phyloP scores from a whole-genome alignment of 345 rosid genomes.

The Sonneratia alba region DNA sequence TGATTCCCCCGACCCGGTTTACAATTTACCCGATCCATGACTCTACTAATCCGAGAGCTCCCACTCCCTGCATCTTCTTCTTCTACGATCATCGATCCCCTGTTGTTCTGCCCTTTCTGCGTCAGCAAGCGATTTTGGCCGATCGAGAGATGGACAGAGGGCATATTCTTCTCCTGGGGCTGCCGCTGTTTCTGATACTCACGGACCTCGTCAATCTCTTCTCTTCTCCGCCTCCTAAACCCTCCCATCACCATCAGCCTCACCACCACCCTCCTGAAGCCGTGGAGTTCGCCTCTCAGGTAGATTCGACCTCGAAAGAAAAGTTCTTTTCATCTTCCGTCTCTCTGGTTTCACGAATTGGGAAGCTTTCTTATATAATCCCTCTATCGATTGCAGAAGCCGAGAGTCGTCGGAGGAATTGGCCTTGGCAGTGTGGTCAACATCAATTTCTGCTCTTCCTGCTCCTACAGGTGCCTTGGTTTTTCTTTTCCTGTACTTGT shows the following conservation, averaged over 20 bases:
- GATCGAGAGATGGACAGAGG: constrained; percentile 35
- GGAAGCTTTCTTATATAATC: neutral
- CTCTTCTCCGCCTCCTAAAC: constrained; percentile 52
- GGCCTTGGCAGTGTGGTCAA: constrained; percentile 60
- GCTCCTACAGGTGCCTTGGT: constrained; percentile 54
- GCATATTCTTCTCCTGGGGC: constrained; percentile 43
- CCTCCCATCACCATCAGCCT: constrained; percentile 27
- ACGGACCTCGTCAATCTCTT: constrained; percentile 56
- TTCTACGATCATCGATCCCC: neutral
- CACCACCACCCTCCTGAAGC: constrained; percentile 29
- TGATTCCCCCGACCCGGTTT: no score
- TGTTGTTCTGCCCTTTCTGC: neutral
- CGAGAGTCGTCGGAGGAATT: constrained; percentile 27
- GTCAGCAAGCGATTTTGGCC: neutral
- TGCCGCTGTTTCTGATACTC: constrained; percentile 56
- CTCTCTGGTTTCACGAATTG: neutral
- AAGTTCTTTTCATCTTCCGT: neutral
- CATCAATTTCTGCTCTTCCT: constrained; percentile 77
- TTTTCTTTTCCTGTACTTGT: no score
- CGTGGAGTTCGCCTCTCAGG: constrained; percentile 41
- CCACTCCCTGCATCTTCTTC: neutral
- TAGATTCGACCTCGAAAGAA: constrained; percentile 4
- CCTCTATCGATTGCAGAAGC: constrained; percentile 26
- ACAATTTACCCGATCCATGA: no score
- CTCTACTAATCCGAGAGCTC: no score